Conservation (phyloP, 495 filamentous ascomycete genomes). For the Penicillium cinerascens region DNA sequence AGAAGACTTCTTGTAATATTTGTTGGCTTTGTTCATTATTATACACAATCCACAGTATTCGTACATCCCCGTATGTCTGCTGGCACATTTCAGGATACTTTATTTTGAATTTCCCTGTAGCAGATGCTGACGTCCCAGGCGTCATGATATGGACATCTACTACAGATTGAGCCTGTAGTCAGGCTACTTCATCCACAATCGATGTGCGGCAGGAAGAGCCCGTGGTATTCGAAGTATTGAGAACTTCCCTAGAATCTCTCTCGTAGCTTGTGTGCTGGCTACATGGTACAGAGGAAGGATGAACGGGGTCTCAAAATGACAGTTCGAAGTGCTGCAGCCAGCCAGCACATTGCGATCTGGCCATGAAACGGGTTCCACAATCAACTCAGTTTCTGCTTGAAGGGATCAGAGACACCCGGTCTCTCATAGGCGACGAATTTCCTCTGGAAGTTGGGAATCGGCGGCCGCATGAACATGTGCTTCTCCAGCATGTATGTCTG, state of each 20-base stretch:
- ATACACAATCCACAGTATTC: background rate
- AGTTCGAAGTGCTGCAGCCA: background rate
- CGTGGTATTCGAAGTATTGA: background rate
- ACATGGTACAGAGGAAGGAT: background rate
- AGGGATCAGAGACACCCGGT: conserved; percentile 13
- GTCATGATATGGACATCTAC: background rate
- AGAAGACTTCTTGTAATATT: background rate
- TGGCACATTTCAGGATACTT: background rate
- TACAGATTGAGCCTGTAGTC: background rate
- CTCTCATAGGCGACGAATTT: conserved; percentile 16
- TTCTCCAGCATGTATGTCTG: conserved; percentile 37
- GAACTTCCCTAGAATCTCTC: background rate
- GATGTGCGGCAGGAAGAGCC: background rate
- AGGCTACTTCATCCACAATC: background rate
- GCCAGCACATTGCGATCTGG: background rate
- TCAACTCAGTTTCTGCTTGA: conserved; percentile 17
- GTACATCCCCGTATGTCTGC: too few species aligned
- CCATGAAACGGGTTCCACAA: background rate
- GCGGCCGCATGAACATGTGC: conserved; percentile 29
- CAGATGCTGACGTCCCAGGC: background rate
- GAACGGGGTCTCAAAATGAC: background rate
- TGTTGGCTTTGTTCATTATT: background rate
- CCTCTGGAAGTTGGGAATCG: conserved; percentile 18
- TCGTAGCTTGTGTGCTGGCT: background rate
- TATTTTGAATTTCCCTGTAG: background rate